phyloP scores from a whole-genome alignment of 1,139 yeast species.

The Debaryomyces fabryi region DNA sequence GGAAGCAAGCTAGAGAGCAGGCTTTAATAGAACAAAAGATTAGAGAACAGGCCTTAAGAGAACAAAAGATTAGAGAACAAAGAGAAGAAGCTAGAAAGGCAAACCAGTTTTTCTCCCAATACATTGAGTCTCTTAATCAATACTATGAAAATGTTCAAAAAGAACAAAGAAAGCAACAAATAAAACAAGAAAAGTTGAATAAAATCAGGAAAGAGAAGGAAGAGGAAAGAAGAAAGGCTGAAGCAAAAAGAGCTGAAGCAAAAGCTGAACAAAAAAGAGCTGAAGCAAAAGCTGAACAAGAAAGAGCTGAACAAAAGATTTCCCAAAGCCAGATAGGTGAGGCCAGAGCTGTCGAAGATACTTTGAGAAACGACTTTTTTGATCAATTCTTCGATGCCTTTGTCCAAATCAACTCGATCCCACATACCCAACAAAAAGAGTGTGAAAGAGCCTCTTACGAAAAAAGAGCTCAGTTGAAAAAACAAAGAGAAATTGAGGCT shows the following conservation, averaged over 20 bases:
- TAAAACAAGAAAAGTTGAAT: conserved; percentile 8
- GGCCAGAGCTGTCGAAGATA: conserved; percentile 1
- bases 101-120: neutral
- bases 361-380: conserved; percentile 1
- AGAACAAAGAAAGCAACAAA: conserved; percentile 9
- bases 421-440: neutral
- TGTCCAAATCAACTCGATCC: neutral
- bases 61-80: conserved; percentile 7
- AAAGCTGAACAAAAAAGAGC: conserved; percentile 7
- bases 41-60: conserved; percentile 3
- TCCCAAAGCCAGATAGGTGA: conserved; percentile 2
- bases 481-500: neutral
- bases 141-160: neutral
- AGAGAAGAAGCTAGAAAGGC: neutral
- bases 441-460: neutral
- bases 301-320: conserved; percentile 1
- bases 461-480: neutral
- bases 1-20: conserved; percentile 12
- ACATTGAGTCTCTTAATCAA: neutral
- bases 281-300: neutral
- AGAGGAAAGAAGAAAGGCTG: conserved; percentile 8
- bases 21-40: conserved; percentile 13
- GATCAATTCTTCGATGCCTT: conserved; percentile 5
- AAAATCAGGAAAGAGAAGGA: conserved; percentile 11
- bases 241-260: conserved; percentile 8